Base-by-base conservation (phyloP, 495 filamentous ascomycete genomes). In the Podospora anserina region DNA sequence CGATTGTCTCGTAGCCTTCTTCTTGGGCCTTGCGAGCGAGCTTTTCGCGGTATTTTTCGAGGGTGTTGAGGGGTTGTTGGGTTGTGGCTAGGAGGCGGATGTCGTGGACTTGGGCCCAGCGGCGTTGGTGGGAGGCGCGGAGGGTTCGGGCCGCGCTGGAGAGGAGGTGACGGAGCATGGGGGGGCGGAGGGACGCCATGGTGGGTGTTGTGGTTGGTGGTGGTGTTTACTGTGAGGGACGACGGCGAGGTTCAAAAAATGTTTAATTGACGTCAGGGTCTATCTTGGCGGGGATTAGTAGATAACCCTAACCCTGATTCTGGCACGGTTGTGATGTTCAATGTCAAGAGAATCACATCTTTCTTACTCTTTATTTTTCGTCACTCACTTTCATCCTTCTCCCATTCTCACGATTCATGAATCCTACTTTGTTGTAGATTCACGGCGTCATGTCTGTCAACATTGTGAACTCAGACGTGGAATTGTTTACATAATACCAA, bases 51-150 rank as follows among this genome's bases (percentile, higher is more conserved):
- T 98, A 98, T 77, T 91, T 96, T 69, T 96, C 93, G 55, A 89
- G 72, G 20, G 97, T 81, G 70, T 81, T 84, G 39, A 88, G 87
- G 28, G 58, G 86, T 16, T 69, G 72, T 78, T 82, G 76, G 30
- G 83, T 81, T 32, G 82, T 83, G 26, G 90, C 90, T 20, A 97
- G 83, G 83, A 95, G 96, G 57, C 94, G 92, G 58, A 96, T 89
- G 79, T 97, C 92, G 78, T 94, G 91, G 11, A 97, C 93, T 70
- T 90, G 92, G 9, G 95, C 96, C 90, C 92, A 94, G 71, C 96
- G 88, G 64, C 91, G 85, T 75, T 98, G 95, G 70, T 77, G 63
- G 55, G 67, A 72, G 20, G 60, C 69, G 64, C 77, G 76, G 23
- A 74, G 68, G 1, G 72, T 32, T 19, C 74, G 70, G 6, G 74